Evolutionary conservation across 2,329 filamentous ascomycete genomes (phyloP), one percentile per base, ranked within the genome.

Genomic region (Penicillium olsonii): DNA sequence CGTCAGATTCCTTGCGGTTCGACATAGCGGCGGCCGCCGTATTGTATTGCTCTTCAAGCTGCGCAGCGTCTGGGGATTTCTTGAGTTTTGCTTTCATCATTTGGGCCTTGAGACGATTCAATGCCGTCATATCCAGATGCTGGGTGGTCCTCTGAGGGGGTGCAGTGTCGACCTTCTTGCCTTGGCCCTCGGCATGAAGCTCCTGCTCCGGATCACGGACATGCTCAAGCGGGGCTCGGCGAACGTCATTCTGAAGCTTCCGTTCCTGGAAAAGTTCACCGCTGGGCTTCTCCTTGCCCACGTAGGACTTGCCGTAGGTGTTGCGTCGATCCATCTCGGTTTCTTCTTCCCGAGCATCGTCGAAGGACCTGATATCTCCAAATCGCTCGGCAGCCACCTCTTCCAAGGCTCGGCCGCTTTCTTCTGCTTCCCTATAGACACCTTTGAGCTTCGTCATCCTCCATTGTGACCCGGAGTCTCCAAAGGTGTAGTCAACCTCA

Each of bases 1-100:
- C 80, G 45, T 86, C 84, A 1, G 84, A 78, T 35, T 85, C 80
- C 43, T 79, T 82, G 57, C 54, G 75, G 66, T 81, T 75, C 27
- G 79, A 71, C 59, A 84, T 85, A 11, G 79, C 77, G 10, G 86
- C 82, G 14, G 87, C 79, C 0, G 90, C 90, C 27, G 81, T 78
- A 60, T 91, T 89, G 74, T 96, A 99, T 59, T 94, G 86, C 17
- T 83, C 82, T 67, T 99, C 90, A 2, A 99, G 81, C 57, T 86
- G 81, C 2, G 83, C 83, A 1, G 84, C 87, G 57, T 95, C 85
- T 0, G 90, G 82, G 0, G 88, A 84, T 14, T 87, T 86, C 53
- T 85, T 87, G 39, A 99, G 76, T 66, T 95, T 95, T 4, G 94
- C 94, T 68, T 95, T 96, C 87, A 99, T 92, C 78, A 97, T 86